Evolutionary conservation across 495 filamentous ascomycete genomes (phyloP).

Genomic region (Bryoglossum gracile): DNA sequence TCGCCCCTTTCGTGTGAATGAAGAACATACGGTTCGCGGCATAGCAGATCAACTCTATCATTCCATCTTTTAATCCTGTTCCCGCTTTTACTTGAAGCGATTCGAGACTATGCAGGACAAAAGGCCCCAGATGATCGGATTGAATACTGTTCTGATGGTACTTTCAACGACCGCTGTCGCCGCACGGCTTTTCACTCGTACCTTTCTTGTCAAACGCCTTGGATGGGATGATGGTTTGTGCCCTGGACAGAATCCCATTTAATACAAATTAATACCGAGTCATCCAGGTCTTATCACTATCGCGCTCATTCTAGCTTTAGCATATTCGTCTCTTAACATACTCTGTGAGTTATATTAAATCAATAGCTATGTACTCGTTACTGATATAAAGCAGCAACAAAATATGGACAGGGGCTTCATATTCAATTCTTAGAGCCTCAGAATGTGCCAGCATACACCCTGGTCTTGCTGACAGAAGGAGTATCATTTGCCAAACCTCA

Average conservation of each 20-base stretch:
- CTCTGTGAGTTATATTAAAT: slow-evolving; percentile 2
- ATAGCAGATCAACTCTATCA: background rate
- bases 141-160: slow-evolving; percentile 2
- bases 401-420: slow-evolving; percentile 3
- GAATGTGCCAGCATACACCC: slow-evolving; percentile 3
- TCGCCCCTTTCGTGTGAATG: background rate
- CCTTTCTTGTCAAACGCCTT: slow-evolving; percentile 1
- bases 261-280: background rate
- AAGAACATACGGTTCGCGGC: background rate
- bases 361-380: background rate
- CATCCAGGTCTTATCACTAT: slow-evolving; percentile 2
- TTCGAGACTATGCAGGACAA: slow-evolving; percentile 4
- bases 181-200: background rate
- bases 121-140: background rate
- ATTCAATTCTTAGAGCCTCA: background rate
- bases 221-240: slow-evolving; percentile 5
- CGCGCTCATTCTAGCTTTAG: background rate
- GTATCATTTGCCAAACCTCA: background rate
- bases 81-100: background rate
- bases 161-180: background rate
- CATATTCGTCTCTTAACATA: background rate
- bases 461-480: background rate
- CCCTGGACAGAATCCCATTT: background rate
- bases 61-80: background rate
- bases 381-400: slow-evolving; percentile 2